phyloP scores from a whole-genome alignment of 2,329 filamentous ascomycete genomes.

The Xylaria sp. region DNA sequence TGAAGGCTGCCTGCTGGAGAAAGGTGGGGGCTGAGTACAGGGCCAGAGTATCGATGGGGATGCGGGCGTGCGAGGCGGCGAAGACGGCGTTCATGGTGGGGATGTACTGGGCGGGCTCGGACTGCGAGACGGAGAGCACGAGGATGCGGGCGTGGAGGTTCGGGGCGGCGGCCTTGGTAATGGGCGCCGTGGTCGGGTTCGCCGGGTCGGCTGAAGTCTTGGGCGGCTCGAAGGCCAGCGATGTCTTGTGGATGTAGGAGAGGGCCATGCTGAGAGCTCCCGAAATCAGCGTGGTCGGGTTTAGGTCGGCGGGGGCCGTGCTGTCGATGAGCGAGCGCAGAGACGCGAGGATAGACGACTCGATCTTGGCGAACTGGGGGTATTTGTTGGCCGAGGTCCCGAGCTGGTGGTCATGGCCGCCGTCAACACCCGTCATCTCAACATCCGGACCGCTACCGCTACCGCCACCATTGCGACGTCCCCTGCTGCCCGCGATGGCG shows the following conservation, averaged over 20 bases:
- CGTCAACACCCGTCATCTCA: conserved; percentile 65
- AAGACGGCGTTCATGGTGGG: conserved; percentile 99
- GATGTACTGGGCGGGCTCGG: conserved; percentile 91
- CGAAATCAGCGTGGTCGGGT: conserved; percentile 84
- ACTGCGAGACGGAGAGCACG: conserved; percentile 87
- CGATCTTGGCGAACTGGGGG: conserved; percentile 88
- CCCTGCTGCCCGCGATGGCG: conserved; percentile 37
- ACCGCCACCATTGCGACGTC: conserved; percentile 27
- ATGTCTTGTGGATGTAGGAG: conserved; percentile 87
- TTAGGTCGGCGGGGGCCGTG: conserved; percentile 73
- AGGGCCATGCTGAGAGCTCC: conserved; percentile 91
- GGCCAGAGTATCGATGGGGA: conserved; percentile 92
- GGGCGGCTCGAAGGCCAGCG: conserved; percentile 71
- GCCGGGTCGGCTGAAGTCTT: conserved; percentile 56
- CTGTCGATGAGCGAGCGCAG: conserved; percentile 77
- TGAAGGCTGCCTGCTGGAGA: conserved; percentile 85
- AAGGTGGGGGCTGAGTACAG: conserved; percentile 89
- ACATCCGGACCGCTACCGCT: conserved; percentile 58
- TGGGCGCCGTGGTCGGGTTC: conserved; percentile 48
- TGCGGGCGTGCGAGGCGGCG: conserved; percentile 85
- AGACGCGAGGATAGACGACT: conserved; percentile 80
- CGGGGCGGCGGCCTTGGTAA: conserved; percentile 50
- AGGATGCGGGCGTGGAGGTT: conserved; percentile 84
- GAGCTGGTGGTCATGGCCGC: conserved; percentile 41
- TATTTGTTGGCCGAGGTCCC: conserved; percentile 82